These are phyloP conservation scores for Boletus barrowsii DNA, from an alignment of 768 basidiomycete genomes.

Conservation along the genomic window DNA sequence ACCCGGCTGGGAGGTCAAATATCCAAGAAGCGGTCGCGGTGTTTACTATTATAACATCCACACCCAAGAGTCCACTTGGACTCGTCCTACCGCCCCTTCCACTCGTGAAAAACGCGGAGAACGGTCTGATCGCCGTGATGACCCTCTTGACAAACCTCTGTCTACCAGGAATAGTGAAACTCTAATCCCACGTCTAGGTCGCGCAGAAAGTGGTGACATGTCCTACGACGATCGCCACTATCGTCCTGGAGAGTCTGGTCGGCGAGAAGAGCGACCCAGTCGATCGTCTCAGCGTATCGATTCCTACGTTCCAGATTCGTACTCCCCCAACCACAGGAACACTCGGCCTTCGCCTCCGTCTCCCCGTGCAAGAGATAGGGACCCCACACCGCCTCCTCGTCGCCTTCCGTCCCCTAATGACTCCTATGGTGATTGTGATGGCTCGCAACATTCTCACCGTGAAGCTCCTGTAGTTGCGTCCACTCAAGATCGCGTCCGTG, in stretches of 20 bases:
- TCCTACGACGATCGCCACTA: conserved; percentile 66
- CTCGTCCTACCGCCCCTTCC: conserved; percentile 40
- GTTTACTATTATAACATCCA: conserved; percentile 57
- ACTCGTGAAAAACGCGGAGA: conserved; percentile 24
- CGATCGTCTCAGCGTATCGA: conserved; percentile 21
- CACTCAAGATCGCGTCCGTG: conserved; percentile 27
- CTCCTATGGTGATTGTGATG: conserved; percentile 24
- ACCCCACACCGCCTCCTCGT: conserved; percentile 19
- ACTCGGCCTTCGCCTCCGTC: conserved; percentile 23
- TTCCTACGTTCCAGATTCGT: conserved; percentile 29
- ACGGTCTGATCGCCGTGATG: conserved; percentile 26
- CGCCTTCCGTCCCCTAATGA: conserved; percentile 20
- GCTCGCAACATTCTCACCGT: conserved; percentile 15
- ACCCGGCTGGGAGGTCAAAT: conserved; percentile 58
- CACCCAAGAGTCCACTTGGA: conserved; percentile 60
- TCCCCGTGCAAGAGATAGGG: conserved; percentile 24
- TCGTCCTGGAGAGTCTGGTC: conserved; percentile 42
- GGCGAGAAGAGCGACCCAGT: conserved; percentile 27
- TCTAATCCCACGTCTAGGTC: conserved; percentile 28
- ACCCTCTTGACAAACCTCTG: conserved; percentile 25
- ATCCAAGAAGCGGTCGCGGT: conserved; percentile 46
- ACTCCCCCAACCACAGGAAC: conserved; percentile 23
- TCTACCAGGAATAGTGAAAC: conserved; percentile 23
- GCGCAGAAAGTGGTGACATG: conserved; percentile 32
- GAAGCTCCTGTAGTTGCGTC: conserved; percentile 17